Base-by-base conservation (phyloP, 345 rosid genomes). In the Brassica carinata region DNA sequence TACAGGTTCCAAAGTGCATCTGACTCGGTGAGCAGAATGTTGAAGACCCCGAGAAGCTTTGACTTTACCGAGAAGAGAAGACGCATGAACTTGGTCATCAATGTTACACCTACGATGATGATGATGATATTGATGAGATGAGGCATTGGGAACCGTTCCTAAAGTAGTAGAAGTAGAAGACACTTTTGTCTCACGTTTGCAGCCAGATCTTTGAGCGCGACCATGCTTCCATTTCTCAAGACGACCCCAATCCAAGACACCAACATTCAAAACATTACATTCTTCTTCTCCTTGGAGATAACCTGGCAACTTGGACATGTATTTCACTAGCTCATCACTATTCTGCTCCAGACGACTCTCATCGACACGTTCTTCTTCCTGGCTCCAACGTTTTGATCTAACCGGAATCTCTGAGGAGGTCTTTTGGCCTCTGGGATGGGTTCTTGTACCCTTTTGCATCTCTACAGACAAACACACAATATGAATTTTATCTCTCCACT, bases 231-330 rank as follows among this genome's bases (percentile, higher is more conserved):
- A 93, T 74, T 85, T 85, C 87, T 91, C 91, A 27, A 95, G 81
- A 67, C 86, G 84, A 11, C 82, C 81, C 99, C 98, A 91, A 80
- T 95, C 99, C 81, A 95, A 81, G 80, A 95, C 99, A 63, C 99
- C 98, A 43, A 93, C 86, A 86, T 89, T 90, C 84, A 93, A 77
- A 74, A 87, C 94, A 77, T 89, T 90, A 65, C 83, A 94, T 64
- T 75, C 76, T 38, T 79, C 83, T 61, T 86, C 53, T 89, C 91
- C 84, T 86, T 90, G 93, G 73, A 91, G 93, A 85, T 88, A 92
- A 79, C 80, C 80, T 1, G 98, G 95, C 87, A 94, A 81, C 78
- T 86, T 83, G 0, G 96, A 89, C 97, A 95, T 95, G 81, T 91
- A 86, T 83, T 79, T 93, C 72, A 95, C 85, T 45, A 91, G 86